phyloP scores from a whole-genome alignment of 257 asterid species.

The Capsicum chinense region DNA sequence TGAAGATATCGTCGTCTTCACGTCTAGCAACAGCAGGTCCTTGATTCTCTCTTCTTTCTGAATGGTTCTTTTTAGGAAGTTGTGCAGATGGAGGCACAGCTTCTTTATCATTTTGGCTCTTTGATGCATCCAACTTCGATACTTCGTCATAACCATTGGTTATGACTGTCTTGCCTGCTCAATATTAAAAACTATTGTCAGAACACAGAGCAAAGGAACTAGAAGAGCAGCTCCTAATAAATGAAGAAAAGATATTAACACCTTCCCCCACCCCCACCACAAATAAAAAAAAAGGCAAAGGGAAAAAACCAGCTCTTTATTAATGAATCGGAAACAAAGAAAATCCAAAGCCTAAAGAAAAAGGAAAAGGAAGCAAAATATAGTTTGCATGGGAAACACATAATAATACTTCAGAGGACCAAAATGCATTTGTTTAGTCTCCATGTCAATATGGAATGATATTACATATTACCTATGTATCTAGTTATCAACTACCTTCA shows the following conservation, averaged over 20 bases:
- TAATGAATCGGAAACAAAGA: neutral
- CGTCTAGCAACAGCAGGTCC: conserved; percentile 56
- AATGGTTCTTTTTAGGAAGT: conserved; percentile 57
- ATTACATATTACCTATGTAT: neutral
- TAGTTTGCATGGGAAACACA: neutral
- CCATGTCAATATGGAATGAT: neutral
- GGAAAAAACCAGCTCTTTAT: neutral
- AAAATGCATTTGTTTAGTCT: neutral
- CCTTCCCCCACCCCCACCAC: neutral
- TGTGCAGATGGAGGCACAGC: conserved; percentile 83
- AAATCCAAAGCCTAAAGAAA: neutral
- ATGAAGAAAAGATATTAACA: neutral
- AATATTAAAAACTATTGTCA: conserved; percentile 30
- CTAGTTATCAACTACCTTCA: neutral
- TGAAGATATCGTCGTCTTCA: conserved; percentile 91
- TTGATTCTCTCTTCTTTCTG: conserved; percentile 61
- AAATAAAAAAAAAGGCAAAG: neutral
- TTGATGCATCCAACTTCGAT: conserved; percentile 50
- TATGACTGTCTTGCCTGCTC: conserved; percentile 57
- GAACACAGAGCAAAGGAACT: neutral
- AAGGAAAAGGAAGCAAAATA: neutral
- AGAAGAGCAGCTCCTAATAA: neutral
- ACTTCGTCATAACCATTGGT: conserved; percentile 65
- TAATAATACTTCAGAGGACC: neutral
- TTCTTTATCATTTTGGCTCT: conserved; percentile 59